A percentile compares a stretch with the other conserved stretches of the same genome.
These are phyloP conservation scores for Chaetomiaceae sp. DNA, from an alignment of 2,329 filamentous ascomycete species.

Conservation along the genomic window DNA sequence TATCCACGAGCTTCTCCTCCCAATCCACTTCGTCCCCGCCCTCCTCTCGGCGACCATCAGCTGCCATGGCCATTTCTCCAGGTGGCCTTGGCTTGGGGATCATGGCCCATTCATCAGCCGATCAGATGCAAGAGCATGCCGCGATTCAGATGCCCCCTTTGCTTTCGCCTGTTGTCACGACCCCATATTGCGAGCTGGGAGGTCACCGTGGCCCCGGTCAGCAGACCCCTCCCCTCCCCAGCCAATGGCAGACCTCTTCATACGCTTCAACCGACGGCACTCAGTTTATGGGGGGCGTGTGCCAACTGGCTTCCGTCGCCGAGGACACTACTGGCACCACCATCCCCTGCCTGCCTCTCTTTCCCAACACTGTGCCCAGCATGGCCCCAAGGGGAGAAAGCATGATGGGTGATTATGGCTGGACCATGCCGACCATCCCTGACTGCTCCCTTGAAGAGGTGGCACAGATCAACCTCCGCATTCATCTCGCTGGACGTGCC, in stretches of 20 bases:
- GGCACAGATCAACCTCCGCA: slow-evolving; percentile 12
- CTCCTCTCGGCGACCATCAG: not conserved
- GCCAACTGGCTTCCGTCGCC: slow-evolving; percentile 1
- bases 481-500: slow-evolving; percentile 13
- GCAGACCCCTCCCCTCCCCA: not conserved
- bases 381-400: not conserved
- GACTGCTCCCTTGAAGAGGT: slow-evolving; percentile 9
- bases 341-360: not conserved
- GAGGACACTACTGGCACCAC: not conserved
- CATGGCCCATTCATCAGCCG: not conserved
- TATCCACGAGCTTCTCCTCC: slow-evolving; percentile 2
- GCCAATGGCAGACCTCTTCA: slow-evolving; percentile 4
- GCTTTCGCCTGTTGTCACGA: not conserved
- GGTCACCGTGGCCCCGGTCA: not conserved
- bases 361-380: not conserved
- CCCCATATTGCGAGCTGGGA: not conserved
- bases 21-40: slow-evolving; percentile 6
- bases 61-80: not conserved
- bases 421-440: slow-evolving; percentile 1
- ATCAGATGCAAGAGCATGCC: not conserved
- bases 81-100: not conserved
- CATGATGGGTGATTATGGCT: not conserved
- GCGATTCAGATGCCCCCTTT: not conserved
- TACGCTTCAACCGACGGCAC: slow-evolving; percentile 1
- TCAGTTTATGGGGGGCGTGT: not conserved